These are phyloP conservation scores for Acacia concinna DNA, from an alignment of 331 rosid genomes.

Conservation along the genomic window DNA sequence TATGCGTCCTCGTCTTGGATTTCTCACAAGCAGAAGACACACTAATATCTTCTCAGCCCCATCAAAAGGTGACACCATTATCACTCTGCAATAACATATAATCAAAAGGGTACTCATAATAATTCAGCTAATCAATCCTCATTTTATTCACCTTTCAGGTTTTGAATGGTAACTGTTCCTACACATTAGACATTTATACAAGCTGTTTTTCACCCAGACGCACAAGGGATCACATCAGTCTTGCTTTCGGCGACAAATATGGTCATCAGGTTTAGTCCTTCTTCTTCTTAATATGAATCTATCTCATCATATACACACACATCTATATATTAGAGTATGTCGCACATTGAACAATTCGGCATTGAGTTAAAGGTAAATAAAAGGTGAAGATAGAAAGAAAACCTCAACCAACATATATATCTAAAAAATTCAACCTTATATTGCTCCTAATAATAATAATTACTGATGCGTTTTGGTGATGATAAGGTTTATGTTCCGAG, in stretches of 20 bases:
- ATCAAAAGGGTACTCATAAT: neutral
- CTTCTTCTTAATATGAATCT: neutral
- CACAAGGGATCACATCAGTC: conserved; percentile 76
- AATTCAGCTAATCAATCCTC: neutral
- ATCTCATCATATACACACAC: neutral
- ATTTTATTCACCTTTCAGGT: neutral
- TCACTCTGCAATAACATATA: neutral
- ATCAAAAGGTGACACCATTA: conserved; percentile 35
- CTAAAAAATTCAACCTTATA: too few relatives aligned
- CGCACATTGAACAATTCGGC: too few relatives aligned
- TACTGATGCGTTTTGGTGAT: neutral
- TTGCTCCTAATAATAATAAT: neutral
- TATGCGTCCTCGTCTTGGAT: conserved; percentile 26
- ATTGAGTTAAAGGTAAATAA: too few relatives aligned
- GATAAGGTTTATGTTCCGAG: conserved; percentile 69
- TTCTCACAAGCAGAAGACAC: conserved; percentile 38
- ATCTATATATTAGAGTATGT: too few relatives aligned
- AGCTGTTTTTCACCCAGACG: conserved; percentile 69
- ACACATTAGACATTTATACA: conserved; percentile 52
- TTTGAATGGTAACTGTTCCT: conserved; percentile 48
- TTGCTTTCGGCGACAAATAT: conserved; percentile 76
- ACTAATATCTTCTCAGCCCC: conserved; percentile 37
- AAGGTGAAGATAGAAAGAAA: too few relatives aligned
- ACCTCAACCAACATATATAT: too few relatives aligned
- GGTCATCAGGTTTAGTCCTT: conserved; percentile 68